Evolutionary conservation across 306 rosid genomes (phyloP).

Genomic region (Macrotyloma uniflorum): DNA sequence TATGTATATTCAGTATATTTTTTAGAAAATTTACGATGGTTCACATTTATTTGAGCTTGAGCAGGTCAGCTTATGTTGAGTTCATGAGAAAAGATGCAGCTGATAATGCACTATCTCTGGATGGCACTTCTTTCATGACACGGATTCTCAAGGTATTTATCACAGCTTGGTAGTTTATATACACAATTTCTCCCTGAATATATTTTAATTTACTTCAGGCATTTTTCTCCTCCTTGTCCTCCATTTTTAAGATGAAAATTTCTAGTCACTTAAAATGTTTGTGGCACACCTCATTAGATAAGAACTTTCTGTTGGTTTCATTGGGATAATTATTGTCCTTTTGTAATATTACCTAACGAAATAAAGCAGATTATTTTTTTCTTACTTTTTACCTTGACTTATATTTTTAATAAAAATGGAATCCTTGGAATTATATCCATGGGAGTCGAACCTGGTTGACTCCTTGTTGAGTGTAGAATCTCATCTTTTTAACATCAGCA

Average conservation of each 20-base stretch:
- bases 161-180: slow-evolving; percentile 11
- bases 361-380: not conserved
- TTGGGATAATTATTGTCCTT: not conserved
- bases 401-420: not conserved
- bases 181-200: not conserved
- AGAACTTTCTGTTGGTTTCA: not conserved
- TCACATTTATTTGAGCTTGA: slow-evolving; percentile 46
- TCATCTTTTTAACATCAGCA: not conserved
- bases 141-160: slow-evolving; percentile 86
- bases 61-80: slow-evolving; percentile 94
- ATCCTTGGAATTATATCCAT: not conserved
- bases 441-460: not conserved
- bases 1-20: not conserved
- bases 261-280: not conserved
- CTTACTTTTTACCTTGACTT: not conserved
- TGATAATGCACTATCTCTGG: slow-evolving; percentile 84
- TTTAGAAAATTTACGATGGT: slow-evolving; percentile 28
- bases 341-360: not conserved
- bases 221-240: not conserved
- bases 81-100: slow-evolving; percentile 93
- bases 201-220: not conserved
- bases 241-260: not conserved
- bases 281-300: not conserved
- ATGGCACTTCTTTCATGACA: slow-evolving; percentile 93
- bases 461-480: not conserved